Evolutionary conservation across 805 yeast genomes (phyloP).

Genomic region (Torulaspora indica): DNA sequence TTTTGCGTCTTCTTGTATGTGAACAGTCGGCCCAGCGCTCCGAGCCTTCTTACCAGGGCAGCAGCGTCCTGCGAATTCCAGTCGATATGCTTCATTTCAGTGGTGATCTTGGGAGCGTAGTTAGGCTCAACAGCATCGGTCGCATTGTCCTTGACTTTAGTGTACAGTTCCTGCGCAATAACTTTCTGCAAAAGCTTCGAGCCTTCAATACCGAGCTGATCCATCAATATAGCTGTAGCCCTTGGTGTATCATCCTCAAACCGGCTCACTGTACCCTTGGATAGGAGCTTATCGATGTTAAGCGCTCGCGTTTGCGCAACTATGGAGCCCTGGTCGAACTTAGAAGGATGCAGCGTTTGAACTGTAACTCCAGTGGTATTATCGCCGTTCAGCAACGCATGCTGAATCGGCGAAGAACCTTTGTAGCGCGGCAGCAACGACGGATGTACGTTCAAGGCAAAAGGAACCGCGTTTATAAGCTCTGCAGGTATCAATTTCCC

Average conservation of each 20-base stretch:
- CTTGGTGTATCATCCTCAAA: conserved; percentile 42
- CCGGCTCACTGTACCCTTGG: conserved; percentile 36
- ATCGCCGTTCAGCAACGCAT: conserved; percentile 64
- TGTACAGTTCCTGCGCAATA: conserved; percentile 35
- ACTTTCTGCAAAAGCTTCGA: conserved; percentile 51
- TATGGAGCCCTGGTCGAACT: conserved; percentile 76
- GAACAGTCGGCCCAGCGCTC: conserved; percentile 54
- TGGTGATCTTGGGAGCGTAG: conserved; percentile 55
- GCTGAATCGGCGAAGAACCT: conserved; percentile 89
- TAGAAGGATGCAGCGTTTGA: conserved; percentile 83
- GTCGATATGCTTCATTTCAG: conserved; percentile 40
- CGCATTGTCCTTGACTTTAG: conserved; percentile 6
- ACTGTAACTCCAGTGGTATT: conserved; percentile 73
- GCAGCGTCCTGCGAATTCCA: conserved; percentile 44
- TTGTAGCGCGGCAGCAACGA: conserved; percentile 75
- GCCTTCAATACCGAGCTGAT: conserved; percentile 55
- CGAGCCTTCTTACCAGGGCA: conserved; percentile 40
- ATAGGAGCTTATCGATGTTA: conserved; percentile 13
- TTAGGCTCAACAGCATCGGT: conserved; percentile 25
- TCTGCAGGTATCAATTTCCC: conserved; percentile 71
- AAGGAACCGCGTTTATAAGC: conserved; percentile 46
- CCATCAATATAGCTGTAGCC: conserved; percentile 37
- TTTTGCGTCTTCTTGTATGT: conserved; percentile 43
- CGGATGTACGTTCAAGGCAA: conserved; percentile 88
- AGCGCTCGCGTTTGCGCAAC: conserved; percentile 49